Evolutionary conservation across 1,139 yeast genomes (phyloP).

Genomic region (Petasospora fabianii): DNA sequence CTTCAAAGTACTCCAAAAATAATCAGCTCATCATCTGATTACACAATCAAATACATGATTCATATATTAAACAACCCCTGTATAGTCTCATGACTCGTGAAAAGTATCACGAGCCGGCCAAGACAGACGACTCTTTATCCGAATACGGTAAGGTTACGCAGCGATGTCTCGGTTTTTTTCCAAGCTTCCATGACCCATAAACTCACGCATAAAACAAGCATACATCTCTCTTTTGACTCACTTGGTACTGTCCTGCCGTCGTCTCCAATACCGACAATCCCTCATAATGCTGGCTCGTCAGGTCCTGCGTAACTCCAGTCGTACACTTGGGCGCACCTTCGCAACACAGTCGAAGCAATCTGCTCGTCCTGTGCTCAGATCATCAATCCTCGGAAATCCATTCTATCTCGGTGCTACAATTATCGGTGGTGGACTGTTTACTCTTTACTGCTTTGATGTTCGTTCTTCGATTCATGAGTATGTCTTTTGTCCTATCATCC

Average conservation of each 20-base stretch:
- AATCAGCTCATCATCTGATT: constrained; percentile 2
- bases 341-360: constrained; percentile 9
- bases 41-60: no score
- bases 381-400: constrained; percentile 22
- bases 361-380: constrained; percentile 8
- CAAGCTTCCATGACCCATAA: not conserved
- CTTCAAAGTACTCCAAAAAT: not conserved
- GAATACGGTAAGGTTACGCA: not conserved
- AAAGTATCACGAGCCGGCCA: not conserved
- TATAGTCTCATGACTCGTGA: not conserved
- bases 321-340: constrained; percentile 6
- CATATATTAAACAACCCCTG: no score
- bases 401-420: constrained; percentile 30
- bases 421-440: constrained; percentile 35
- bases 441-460: constrained; percentile 61
- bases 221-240: no score
- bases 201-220: no score
- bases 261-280: no score
- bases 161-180: not conserved
- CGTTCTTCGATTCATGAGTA: constrained; percentile 83
- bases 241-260: no score
- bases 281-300: constrained; percentile 4
- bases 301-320: not conserved
- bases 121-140: not conserved
- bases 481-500: constrained; percentile 68